Evolutionary conservation across 2,329 filamentous ascomycete species (phyloP), one percentile per base, ranked within the genome.

Genomic region (Beauveria medogensis): DNA sequence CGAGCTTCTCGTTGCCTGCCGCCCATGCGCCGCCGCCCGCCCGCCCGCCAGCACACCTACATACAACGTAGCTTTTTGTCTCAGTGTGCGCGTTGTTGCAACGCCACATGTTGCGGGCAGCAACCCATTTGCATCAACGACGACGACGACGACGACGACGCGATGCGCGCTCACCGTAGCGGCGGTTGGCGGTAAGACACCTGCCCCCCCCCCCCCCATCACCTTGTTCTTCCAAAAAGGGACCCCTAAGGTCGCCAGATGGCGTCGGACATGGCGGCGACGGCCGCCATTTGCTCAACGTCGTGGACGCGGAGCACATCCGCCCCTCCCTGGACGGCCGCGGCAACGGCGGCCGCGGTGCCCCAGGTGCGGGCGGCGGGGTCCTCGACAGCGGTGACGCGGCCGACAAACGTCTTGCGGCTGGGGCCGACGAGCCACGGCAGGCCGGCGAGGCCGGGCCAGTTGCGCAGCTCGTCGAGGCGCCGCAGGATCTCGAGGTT

Each of bases 261-360:
- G n/a, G 92, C 92, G 81, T 97, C 93, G 9, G 91, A 85, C 87
- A 97, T 93, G 71, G 83, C 88, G 1, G 85, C 86, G 37, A 96
- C 92, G 74, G 91, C 82, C 46, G 76, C 80, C 93, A 97, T 97
- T 77, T 94, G 90, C 60, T 79, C 75, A 16, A 92, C 89, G 77
- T 97, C 93, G 75, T 99, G 94, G 47, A 99, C 92, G 56, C 94
- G 82, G 51, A 97, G 87, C 62, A 99, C 86, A 77, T 97, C 92
- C 26, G 92, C 92, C 3, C 94, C 94, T 7, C 91, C 91, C 63
- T 88, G 85, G 34, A 99, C 82, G 51, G 92, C 91, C 7, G 92
- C 91, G 3, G 90, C 88, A 9, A 97, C 89, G 0, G 92, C 90
- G 12, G 90, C 91, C 12, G 92, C 92, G 3, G 94, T 97, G 12